Conservation (phyloP, 495 filamentous ascomycete genomes). For the Neurospora tetraspora region DNA sequence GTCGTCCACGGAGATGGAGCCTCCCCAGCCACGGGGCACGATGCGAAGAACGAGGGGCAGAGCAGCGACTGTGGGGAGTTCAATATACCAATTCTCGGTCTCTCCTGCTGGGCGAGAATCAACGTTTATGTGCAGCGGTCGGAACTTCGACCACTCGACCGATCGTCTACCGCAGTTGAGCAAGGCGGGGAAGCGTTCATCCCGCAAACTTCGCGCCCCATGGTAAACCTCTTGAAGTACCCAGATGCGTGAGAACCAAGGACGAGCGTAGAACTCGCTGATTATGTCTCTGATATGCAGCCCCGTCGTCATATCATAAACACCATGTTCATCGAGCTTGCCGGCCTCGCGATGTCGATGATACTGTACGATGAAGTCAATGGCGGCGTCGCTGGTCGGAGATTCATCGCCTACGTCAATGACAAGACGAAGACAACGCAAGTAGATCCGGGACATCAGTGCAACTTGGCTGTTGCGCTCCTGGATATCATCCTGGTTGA, state of each 20-base stretch:
- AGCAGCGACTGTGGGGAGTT: background rate
- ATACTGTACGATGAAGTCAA: background rate
- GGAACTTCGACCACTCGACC: background rate
- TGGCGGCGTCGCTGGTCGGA: background rate
- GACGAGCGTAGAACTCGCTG: background rate
- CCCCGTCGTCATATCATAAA: background rate
- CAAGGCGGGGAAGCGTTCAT: background rate
- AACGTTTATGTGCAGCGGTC: background rate
- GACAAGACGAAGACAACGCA: background rate
- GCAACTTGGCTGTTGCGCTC: constrained; percentile 1
- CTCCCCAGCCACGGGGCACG: background rate
- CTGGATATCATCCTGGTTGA: background rate
- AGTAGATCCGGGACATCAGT: background rate
- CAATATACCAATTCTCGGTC: background rate
- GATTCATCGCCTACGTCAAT: background rate
- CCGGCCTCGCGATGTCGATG: background rate
- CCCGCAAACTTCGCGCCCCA: background rate
- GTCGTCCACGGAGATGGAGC: background rate
- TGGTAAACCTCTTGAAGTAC: background rate
- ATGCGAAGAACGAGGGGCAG: background rate
- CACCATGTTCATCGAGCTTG: background rate
- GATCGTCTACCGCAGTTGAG: background rate
- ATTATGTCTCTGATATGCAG: background rate
- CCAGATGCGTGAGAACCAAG: background rate
- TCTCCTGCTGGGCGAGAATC: background rate